Conservation (phyloP, 2,329 filamentous ascomycete species). For the Emmonsia crescens region DNA sequence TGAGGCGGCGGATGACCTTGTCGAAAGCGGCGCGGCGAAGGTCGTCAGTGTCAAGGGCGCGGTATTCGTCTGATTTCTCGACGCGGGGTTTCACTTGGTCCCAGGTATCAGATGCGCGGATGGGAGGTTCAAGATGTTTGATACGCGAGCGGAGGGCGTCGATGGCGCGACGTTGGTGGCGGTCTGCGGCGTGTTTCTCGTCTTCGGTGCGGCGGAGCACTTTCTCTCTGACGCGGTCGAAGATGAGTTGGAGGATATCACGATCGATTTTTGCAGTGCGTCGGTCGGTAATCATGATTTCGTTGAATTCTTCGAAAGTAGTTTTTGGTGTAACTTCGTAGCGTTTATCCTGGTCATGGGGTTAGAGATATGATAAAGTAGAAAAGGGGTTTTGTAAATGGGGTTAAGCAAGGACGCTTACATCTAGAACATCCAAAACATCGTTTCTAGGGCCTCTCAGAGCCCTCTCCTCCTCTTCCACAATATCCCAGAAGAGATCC, state of each 20-base stretch:
- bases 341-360: slow-evolving; percentile 58
- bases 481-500: slow-evolving; percentile 89
- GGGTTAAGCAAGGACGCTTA: slow-evolving; percentile 37
- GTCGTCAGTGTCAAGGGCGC: slow-evolving; percentile 71
- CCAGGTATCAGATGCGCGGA: slow-evolving; percentile 69
- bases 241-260: slow-evolving; percentile 69
- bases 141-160: slow-evolving; percentile 77
- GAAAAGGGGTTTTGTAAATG: neutral
- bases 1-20: slow-evolving; percentile 80
- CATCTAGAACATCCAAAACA: slow-evolving; percentile 78
- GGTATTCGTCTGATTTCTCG: slow-evolving; percentile 72
- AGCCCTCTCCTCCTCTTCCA: slow-evolving; percentile 88
- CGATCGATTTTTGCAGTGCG: slow-evolving; percentile 79
- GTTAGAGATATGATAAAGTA: slow-evolving; percentile 27
- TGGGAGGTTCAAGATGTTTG: slow-evolving; percentile 80
- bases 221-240: slow-evolving; percentile 80
- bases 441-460: slow-evolving; percentile 70
- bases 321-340: slow-evolving; percentile 84
- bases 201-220: slow-evolving; percentile 72
- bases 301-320: slow-evolving; percentile 76
- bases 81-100: slow-evolving; percentile 75
- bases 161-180: slow-evolving; percentile 70
- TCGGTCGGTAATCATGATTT: slow-evolving; percentile 71
- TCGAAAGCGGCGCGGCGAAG: slow-evolving; percentile 76
- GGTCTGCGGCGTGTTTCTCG: slow-evolving; percentile 69